These are phyloP conservation scores for Pseudogymnoascus sp. DNA, from an alignment of 2,329 filamentous ascomycete genomes.

Conservation along the genomic window DNA sequence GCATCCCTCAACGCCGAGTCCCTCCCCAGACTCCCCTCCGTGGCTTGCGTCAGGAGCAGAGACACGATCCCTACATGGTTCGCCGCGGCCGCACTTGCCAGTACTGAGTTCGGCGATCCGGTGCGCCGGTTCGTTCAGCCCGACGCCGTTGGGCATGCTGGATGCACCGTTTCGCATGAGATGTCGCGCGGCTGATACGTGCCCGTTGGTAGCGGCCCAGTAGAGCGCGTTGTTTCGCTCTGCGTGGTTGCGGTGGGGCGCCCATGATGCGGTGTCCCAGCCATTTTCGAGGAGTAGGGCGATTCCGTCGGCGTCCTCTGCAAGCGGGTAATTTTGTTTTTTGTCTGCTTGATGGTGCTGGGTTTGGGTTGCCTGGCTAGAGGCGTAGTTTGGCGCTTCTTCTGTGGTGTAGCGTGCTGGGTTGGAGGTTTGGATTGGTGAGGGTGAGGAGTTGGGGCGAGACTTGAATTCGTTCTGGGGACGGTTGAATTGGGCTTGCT, in stretches of 20 bases:
- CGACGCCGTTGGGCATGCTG: neutral
- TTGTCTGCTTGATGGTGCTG: neutral
- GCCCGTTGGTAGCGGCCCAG: neutral
- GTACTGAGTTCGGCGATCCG: neutral
- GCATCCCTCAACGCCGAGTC: neutral
- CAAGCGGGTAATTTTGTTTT: too few relatives aligned
- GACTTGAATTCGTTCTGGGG: neutral
- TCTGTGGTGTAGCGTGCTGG: neutral
- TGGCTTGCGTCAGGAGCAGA: neutral
- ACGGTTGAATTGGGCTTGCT: neutral
- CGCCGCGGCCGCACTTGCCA: neutral
- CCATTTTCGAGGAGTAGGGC: neutral
- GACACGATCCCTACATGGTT: neutral
- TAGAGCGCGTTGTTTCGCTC: neutral
- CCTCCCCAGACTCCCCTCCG: neutral
- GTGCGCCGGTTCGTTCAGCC: neutral
- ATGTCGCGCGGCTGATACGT: neutral
- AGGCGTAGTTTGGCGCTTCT: neutral
- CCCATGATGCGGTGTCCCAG: neutral
- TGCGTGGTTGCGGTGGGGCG: neutral
- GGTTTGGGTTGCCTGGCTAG: neutral
- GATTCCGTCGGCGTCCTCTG: neutral
- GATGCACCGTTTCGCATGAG: neutral
- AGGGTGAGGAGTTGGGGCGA: neutral
- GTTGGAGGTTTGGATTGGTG: neutral